Evolutionary conservation across 768 basidiomycete species (phyloP).

Genomic region (Panaeolus papilionaceus): DNA sequence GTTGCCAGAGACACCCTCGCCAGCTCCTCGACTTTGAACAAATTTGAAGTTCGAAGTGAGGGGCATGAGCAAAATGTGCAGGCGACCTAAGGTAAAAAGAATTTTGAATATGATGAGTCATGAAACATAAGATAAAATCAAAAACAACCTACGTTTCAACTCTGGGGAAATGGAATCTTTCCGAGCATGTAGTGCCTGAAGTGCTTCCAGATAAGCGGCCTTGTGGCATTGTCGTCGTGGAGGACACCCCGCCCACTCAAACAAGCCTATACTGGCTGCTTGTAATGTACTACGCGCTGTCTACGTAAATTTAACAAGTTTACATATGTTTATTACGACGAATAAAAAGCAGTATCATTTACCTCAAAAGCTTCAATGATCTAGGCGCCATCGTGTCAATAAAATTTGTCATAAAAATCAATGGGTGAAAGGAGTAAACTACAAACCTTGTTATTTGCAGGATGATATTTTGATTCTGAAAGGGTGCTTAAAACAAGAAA

Average conservation of each 20-base stretch:
- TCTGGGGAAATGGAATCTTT: conserved; percentile 1
- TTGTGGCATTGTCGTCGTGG: conserved; percentile 9
- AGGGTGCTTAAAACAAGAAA: background rate
- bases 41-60: conserved; percentile 14
- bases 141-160: conserved; percentile 3
- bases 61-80: conserved; percentile 12
- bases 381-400: conserved; percentile 10
- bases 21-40: background rate
- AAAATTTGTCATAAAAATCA: background rate
- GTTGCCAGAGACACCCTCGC: background rate
- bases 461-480: conserved; percentile 8
- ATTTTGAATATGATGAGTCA: conserved; percentile 8
- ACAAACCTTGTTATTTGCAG: conserved; percentile 9
- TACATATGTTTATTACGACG: background rate
- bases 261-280: conserved; percentile 1
- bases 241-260: conserved; percentile 12
- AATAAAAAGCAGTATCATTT: background rate
- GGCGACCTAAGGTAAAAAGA: background rate
- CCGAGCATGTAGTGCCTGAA: conserved; percentile 1
- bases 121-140: background rate
- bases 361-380: conserved; percentile 14
- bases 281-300: conserved; percentile 5
- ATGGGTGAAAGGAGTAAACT: background rate
- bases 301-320: conserved; percentile 1
- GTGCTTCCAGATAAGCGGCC: conserved; percentile 4